Conservation (phyloP, 192 early-diverging fungal species). For the Neocallimastix lanati region DNA sequence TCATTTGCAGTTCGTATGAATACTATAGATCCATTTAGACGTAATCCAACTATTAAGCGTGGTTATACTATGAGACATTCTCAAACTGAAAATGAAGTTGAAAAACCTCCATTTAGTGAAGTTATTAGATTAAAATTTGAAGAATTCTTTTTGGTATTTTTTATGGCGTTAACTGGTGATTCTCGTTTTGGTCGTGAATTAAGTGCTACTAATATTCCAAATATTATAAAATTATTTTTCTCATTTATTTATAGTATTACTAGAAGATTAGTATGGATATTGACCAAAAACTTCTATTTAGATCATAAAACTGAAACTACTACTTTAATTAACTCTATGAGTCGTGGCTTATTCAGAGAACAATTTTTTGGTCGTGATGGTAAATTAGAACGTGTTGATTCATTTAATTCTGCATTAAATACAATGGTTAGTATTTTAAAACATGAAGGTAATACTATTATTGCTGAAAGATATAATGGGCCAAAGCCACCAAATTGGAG, state of each 20-base stretch:
- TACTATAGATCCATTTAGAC: not conserved
- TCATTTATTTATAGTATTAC: constrained; percentile 3
- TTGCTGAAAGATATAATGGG: not conserved
- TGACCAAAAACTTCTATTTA: not conserved
- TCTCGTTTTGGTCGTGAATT: constrained; percentile 16
- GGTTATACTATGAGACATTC: not conserved
- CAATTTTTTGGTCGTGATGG: constrained; percentile 1
- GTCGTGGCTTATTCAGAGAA: constrained; percentile 1
- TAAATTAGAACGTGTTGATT: constrained; percentile 1
- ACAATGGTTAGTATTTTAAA: not conserved
- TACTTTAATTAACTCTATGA: not conserved
- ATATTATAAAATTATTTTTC: not conserved
- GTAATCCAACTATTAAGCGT: not conserved
- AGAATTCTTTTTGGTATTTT: constrained; percentile 7
- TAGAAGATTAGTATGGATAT: constrained; percentile 1
- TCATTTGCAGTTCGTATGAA: not conserved
- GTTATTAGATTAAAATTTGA: not conserved
- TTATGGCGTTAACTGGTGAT: constrained; percentile 16
- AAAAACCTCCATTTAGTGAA: not conserved
- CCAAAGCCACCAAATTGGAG: constrained; percentile 18
- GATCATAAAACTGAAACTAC: not conserved
- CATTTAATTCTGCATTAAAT: not conserved
- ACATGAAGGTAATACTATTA: not conserved
- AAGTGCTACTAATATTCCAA: not conserved
- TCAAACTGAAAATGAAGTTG: not conserved